These are phyloP conservation scores for Yarrowia galli DNA, from an alignment of 1,139 yeast genomes.

Conservation along the genomic window DNA sequence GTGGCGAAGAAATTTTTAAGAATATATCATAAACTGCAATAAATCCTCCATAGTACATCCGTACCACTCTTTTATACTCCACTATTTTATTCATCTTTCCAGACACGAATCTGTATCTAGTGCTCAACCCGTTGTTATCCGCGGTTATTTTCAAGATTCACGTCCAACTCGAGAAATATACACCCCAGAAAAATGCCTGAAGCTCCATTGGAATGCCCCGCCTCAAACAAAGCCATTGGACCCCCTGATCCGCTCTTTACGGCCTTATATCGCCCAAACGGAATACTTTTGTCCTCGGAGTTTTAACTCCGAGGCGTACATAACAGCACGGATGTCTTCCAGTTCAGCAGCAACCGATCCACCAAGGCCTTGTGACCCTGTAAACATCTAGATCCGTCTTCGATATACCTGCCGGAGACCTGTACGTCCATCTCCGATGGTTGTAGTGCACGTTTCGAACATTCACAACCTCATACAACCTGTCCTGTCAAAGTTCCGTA, in stretches of 20 bases:
- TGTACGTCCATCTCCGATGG: too few relatives aligned
- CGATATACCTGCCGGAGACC: too few relatives aligned
- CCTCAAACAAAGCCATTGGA: background rate
- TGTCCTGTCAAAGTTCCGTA: background rate
- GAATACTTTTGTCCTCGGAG: background rate
- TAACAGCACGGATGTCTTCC: background rate
- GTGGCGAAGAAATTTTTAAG: background rate
- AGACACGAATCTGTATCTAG: too few relatives aligned
- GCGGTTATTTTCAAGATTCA: background rate
- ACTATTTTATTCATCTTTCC: background rate
- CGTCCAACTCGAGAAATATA: background rate
- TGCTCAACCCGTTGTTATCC: background rate
- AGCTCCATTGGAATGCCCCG: background rate
- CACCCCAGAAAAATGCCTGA: background rate
- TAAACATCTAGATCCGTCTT: too few relatives aligned
- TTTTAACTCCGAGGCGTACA: constrained; percentile 30
- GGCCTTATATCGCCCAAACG: background rate
- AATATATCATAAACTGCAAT: background rate
- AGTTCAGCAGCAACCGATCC: constrained; percentile 13
- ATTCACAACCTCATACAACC: too few relatives aligned
- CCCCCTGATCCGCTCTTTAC: background rate
- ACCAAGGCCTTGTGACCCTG: background rate
- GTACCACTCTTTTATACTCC: background rate
- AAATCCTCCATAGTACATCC: too few relatives aligned
- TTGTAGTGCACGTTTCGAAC: too few relatives aligned